Percentiles rank a stretch among this genome's conserved stretches.
Conservation (phyloP, 345 rosid genomes). For the Fremontodendron californicum region DNA sequence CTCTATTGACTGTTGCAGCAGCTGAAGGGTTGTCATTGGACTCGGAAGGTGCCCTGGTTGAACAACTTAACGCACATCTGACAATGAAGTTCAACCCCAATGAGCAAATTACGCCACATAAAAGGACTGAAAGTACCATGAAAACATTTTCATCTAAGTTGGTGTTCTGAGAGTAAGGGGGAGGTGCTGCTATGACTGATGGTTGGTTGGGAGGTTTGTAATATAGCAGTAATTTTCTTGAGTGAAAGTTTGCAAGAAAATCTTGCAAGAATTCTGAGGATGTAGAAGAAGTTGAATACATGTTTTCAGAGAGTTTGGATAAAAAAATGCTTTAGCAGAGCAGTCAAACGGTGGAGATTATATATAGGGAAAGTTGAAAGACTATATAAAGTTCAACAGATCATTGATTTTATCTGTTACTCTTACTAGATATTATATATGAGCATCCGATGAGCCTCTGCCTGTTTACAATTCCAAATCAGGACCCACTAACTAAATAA, state of each 20-base stretch:
- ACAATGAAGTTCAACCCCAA: slow-evolving; percentile 46
- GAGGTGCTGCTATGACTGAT: slow-evolving; percentile 26
- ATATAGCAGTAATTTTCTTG: slow-evolving; percentile 37
- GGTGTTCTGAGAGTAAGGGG: slow-evolving; percentile 13
- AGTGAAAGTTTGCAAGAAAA: slow-evolving; percentile 7
- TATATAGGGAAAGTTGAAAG: background rate
- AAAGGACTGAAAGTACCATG: slow-evolving; percentile 52
- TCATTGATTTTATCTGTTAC: background rate
- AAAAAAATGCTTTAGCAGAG: background rate
- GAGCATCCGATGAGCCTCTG: background rate
- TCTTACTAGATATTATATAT: background rate
- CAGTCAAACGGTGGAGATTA: background rate
- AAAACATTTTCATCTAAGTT: slow-evolving; percentile 34
- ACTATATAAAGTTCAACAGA: background rate
- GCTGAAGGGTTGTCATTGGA: slow-evolving; percentile 11
- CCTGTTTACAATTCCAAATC: background rate
- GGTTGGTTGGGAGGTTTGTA: background rate
- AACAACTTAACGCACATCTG: slow-evolving; percentile 38
- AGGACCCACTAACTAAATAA: background rate
- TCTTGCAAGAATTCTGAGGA: slow-evolving; percentile 12
- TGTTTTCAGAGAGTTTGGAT: background rate
- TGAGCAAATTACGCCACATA: slow-evolving; percentile 54
- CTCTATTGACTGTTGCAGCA: slow-evolving; percentile 27
- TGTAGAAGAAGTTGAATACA: slow-evolving; percentile 10
- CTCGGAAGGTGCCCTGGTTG: slow-evolving; percentile 27